These are phyloP conservation scores for Canavalia ensiformis DNA, from an alignment of 306 rosid species.

Conservation along the genomic window DNA sequence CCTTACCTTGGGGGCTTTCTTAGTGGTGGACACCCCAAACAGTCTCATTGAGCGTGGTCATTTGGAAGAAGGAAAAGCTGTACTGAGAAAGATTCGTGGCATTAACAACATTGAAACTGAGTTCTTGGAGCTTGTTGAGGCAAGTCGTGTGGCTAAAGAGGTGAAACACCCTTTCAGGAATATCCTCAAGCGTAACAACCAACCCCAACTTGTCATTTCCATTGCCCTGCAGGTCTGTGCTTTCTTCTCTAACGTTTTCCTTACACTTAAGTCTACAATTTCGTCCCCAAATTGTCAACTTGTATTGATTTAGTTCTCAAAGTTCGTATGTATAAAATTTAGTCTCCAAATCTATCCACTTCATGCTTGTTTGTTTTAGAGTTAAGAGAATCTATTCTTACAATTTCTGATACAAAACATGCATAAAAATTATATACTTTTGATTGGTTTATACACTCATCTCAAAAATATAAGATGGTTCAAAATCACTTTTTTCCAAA, in stretches of 20 bases:
- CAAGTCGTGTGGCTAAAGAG: constrained; percentile 70
- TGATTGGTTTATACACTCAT: too few relatives aligned
- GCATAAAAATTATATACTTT: too few relatives aligned
- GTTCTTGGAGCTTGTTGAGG: constrained; percentile 78
- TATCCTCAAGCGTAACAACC: constrained; percentile 67
- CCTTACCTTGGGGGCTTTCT: constrained; percentile 72
- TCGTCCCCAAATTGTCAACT: not conserved
- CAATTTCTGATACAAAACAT: too few relatives aligned
- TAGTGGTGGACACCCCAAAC: constrained; percentile 92
- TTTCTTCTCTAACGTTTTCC: not conserved
- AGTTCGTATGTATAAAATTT: not conserved
- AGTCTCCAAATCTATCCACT: not conserved
- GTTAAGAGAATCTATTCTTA: too few relatives aligned
- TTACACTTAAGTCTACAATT: not conserved
- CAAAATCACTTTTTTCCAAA: too few relatives aligned
- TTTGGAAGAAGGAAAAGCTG: constrained; percentile 78
- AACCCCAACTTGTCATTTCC: constrained; percentile 82
- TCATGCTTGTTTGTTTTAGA: not conserved
- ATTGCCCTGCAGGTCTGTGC: constrained; percentile 69
- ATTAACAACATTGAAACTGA: constrained; percentile 78
- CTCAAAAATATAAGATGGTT: too few relatives aligned
- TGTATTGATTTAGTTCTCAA: not conserved
- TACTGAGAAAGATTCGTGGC: constrained; percentile 75
- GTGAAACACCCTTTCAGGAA: constrained; percentile 88
- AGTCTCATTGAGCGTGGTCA: constrained; percentile 89